phyloP scores from a whole-genome alignment of 257 asterid species.

The Pogostemon cablin region DNA sequence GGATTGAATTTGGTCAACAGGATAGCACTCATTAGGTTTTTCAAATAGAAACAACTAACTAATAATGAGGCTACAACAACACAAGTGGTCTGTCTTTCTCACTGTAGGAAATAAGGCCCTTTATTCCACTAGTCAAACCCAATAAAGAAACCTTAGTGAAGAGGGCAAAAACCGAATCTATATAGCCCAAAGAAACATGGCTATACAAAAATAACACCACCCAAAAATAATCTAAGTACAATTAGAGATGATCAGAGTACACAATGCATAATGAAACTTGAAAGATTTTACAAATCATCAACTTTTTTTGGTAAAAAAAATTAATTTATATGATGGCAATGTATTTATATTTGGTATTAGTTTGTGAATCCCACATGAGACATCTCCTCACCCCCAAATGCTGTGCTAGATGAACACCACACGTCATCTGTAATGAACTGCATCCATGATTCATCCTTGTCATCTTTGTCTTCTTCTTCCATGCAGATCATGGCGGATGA shows the following conservation, averaged over 20 bases:
- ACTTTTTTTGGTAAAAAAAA: not conserved
- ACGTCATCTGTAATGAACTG: constrained; percentile 90
- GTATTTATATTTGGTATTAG: constrained; percentile 36
- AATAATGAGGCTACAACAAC: constrained; percentile 12
- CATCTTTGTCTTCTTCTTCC: constrained; percentile 74
- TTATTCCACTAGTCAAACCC: constrained; percentile 54
- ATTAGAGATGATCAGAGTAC: constrained; percentile 50
- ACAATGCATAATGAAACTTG: constrained; percentile 32
- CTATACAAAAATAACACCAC: constrained; percentile 42
- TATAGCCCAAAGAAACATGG: constrained; percentile 48
- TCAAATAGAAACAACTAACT: constrained; percentile 25
- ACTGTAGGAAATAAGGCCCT: constrained; percentile 34
- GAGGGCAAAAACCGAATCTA: constrained; percentile 50
- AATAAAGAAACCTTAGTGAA: constrained; percentile 41
- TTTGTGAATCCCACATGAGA: constrained; percentile 61
- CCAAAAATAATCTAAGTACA: constrained; percentile 52
- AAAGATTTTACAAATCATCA: constrained; percentile 32
- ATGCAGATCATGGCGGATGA: constrained; percentile 53
- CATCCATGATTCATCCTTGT: constrained; percentile 95
- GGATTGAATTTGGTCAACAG: constrained; percentile 9
- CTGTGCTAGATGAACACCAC: constrained; percentile 70
- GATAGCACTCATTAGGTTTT: not conserved
- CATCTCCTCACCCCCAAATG: constrained; percentile 58
- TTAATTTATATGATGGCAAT: constrained; percentile 23
- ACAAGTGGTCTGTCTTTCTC: not conserved